Base-by-base conservation (phyloP, 305 asterid genomes). In the Fraxinus albicans region DNA sequence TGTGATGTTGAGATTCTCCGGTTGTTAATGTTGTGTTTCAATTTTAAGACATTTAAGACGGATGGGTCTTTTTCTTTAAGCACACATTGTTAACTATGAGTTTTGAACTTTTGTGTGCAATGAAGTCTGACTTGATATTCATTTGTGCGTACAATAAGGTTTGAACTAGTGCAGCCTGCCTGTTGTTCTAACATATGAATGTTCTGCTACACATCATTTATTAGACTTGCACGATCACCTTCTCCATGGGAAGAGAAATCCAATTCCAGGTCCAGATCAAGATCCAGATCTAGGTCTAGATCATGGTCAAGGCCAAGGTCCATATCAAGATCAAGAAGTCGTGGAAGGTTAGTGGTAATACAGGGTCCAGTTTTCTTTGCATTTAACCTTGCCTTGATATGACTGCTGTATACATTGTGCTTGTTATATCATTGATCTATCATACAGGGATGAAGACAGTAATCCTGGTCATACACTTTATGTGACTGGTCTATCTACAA, bases 401-500 rank as follows among this genome's bases (percentile, higher is more conserved):
- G 31, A 17, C 47, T 82, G 50, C 74, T 77, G 72, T 58, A 29
- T 67, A 5, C 42, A 65, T 83, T 86, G 50, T 58, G 33, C 83
- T 63, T 75, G 76, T 67, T 58, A 53, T 83, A 23, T 79, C n/a
- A 74, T 78, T 29, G n/a, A 73, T 73, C 76, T 36, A 27, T 78
- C 77, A 70, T 81, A 83, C 88, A 92, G 95, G 91, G 23, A 82
- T 17, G 95, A 90, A 2, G 87, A n/a, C 60, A 70, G 67, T 85
- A 96, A 94, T 90, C 90, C 94, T 6, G 99, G 99, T 75, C 90
- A 89, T 85, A 90, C 97, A 19, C 98, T 96, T 77, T 96, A 96
- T 88, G 95, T 96, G 79, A 96, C 98, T 86, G 99, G 98, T 77
- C 88, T 96, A 69, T 96, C 98, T 76, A 91, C 96, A 4, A 90